These are phyloP conservation scores for Aspergillus japonicus DNA, from an alignment of 2,329 filamentous ascomycete species.

Conservation along the genomic window DNA sequence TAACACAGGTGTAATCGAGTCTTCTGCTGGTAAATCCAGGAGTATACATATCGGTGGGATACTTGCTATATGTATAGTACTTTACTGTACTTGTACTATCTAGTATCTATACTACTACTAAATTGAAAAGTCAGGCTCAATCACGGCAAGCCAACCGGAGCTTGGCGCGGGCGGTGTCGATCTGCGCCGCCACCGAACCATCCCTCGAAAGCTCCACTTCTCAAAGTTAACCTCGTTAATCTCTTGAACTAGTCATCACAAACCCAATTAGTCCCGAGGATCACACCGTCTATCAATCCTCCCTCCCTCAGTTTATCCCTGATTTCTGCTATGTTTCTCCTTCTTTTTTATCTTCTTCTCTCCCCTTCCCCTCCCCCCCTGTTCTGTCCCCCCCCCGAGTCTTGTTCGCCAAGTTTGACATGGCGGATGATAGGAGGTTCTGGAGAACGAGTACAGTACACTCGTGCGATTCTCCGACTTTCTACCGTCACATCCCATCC, in stretches of 20 bases:
- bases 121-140: neutral
- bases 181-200: neutral
- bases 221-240: neutral
- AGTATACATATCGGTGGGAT: no score
- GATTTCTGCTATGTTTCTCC: neutral
- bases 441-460: neutral
- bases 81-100: no score
- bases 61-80: no score
- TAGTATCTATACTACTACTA: no score
- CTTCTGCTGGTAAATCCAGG: no score
- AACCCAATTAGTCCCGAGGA: neutral
- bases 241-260: neutral
- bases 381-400: neutral
- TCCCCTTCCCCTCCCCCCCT: neutral
- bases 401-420: neutral
- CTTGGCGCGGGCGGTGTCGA: neutral
- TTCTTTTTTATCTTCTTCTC: neutral
- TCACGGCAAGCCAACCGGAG: neutral
- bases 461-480: neutral
- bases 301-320: neutral
- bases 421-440: neutral
- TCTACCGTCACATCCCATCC: neutral
- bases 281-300: neutral
- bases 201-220: neutral
- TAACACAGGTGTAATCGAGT: no score